A percentile compares a stretch with the other conserved stretches of the same genome.
These are phyloP conservation scores for Bauhinia variegata DNA, from an alignment of 306 rosid genomes.

Conservation along the genomic window DNA sequence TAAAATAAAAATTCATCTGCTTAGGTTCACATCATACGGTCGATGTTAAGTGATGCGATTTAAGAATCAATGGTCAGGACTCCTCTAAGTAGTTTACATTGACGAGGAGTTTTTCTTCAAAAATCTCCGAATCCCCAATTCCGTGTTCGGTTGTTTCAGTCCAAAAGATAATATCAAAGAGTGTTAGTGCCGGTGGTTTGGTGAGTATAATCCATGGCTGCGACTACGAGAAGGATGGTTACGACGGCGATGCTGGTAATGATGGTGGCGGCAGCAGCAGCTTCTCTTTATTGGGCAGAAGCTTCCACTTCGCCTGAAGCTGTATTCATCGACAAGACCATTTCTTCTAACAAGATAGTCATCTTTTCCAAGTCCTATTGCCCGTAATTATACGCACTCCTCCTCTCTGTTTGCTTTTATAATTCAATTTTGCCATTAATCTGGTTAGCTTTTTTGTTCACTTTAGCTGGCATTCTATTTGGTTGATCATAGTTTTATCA, in stretches of 20 bases:
- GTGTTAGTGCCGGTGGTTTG: conserved; percentile 13
- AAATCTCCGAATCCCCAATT: too few relatives aligned
- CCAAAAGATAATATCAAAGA: neutral
- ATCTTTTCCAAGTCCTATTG: conserved; percentile 96
- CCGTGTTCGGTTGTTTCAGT: neutral
- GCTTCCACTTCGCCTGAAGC: conserved; percentile 50
- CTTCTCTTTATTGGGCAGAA: conserved; percentile 35
- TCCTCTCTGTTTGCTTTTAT: conserved; percentile 1
- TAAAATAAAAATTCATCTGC: too few relatives aligned
- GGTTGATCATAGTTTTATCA: neutral
- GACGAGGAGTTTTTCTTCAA: neutral
- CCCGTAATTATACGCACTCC: conserved; percentile 55
- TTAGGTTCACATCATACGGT: too few relatives aligned
- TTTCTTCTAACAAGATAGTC: conserved; percentile 73
- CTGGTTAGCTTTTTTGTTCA: neutral
- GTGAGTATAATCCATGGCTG: conserved; percentile 22
- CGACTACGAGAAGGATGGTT: conserved; percentile 31
- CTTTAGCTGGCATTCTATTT: neutral
- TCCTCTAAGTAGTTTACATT: neutral
- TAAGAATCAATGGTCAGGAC: too few relatives aligned
- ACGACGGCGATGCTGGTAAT: conserved; percentile 30
- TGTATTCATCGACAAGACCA: conserved; percentile 71
- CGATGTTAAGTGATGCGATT: too few relatives aligned
- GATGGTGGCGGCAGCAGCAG: conserved; percentile 41
- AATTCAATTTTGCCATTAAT: neutral